Percentiles rank a stretch among this genome's conserved stretches.
Conservation (phyloP, 2,329 filamentous ascomycete species). For the Drechslera avenae region DNA sequence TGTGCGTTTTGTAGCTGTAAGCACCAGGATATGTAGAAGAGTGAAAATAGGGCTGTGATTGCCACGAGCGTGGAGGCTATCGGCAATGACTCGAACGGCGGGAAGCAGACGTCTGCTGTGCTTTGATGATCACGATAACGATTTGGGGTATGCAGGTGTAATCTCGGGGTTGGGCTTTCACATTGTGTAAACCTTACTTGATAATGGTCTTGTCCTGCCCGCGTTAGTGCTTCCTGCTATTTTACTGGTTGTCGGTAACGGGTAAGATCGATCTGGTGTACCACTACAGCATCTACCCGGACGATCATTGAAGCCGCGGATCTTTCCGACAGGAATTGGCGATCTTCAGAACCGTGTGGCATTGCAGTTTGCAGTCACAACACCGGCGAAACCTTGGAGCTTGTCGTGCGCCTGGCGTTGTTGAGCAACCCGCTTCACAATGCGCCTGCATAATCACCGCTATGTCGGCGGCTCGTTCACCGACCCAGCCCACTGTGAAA, state of each 20-base stretch:
- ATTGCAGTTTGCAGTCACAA: not conserved
- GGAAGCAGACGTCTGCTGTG: too few relatives aligned
- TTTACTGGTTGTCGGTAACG: constrained; percentile 4
- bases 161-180: not conserved
- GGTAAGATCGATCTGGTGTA: not conserved
- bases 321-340: not conserved
- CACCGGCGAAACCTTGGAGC: constrained; percentile 1
- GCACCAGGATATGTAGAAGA: too few relatives aligned
- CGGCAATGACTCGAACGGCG: too few relatives aligned
- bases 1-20: too few relatives aligned
- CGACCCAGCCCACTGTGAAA: constrained; percentile 9
- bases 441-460: constrained; percentile 8
- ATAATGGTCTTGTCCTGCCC: not conserved
- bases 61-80: too few relatives aligned
- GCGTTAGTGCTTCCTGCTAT: not conserved
- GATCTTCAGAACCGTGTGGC: constrained; percentile 2
- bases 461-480: constrained; percentile 5
- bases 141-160: not conserved
- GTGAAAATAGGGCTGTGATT: too few relatives aligned
- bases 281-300: constrained; percentile 4
- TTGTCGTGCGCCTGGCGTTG: not conserved
- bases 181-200: not conserved
- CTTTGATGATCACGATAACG: too few relatives aligned
- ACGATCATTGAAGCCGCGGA: not conserved
- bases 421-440: not conserved